These are phyloP conservation scores for Fusarium sp. DNA, from an alignment of 2,329 filamentous ascomycete species.

Conservation along the genomic window DNA sequence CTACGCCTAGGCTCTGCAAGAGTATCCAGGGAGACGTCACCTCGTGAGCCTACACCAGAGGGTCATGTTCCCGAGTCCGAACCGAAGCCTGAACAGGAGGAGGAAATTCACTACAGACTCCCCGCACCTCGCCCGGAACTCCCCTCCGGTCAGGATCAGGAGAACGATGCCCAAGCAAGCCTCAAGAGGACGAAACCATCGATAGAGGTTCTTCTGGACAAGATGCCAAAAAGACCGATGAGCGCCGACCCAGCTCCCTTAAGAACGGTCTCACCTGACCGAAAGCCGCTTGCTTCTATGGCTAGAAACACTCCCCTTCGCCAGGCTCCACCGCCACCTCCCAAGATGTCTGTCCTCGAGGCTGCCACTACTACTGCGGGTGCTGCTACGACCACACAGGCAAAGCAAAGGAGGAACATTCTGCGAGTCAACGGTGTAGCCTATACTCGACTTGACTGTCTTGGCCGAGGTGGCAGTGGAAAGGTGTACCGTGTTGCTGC, in stretches of 20 bases:
- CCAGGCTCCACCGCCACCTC: constrained; percentile 81
- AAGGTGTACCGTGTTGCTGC: constrained; percentile 97
- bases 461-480: constrained; percentile 91
- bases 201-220: constrained; percentile 63
- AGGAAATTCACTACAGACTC: constrained; percentile 59
- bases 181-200: constrained; percentile 70
- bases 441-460: constrained; percentile 88
- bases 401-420: constrained; percentile 80
- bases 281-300: constrained; percentile 63
- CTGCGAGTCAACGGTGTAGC: constrained; percentile 90
- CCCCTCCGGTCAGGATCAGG: constrained; percentile 77
- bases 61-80: constrained; percentile 12
- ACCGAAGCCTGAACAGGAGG: constrained; percentile 41
- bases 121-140: constrained; percentile 58
- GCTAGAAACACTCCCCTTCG: constrained; percentile 78
- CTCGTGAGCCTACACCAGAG: constrained; percentile 28
- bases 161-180: constrained; percentile 80
- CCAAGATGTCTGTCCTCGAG: constrained; percentile 97
- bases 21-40: constrained; percentile 42
- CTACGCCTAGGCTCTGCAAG: constrained; percentile 46
- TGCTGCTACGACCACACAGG: constrained; percentile 77
- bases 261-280: constrained; percentile 60
- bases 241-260: constrained; percentile 54
- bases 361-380: constrained; percentile 86
- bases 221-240: constrained; percentile 61